Conservation (phyloP, 345 rosid genomes). For the Citrus reticulata region DNA sequence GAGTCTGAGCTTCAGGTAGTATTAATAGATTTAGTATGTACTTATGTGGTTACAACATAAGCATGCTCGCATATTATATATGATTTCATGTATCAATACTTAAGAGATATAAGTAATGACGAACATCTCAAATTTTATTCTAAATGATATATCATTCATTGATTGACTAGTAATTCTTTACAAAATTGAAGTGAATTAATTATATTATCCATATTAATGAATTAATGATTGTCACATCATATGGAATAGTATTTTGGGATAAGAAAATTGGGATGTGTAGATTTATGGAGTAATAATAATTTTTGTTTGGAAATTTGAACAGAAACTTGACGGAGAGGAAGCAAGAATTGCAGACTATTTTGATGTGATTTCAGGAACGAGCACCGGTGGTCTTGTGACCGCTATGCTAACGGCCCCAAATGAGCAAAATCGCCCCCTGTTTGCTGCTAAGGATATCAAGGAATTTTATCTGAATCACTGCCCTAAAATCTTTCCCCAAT, state of each 20-base stretch:
- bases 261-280: no score
- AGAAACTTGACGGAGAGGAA: slow-evolving; percentile 67
- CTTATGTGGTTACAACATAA: not conserved
- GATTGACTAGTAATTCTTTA: no score
- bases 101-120: no score
- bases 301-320: slow-evolving; percentile 1
- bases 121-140: no score
- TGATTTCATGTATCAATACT: not conserved
- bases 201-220: no score
- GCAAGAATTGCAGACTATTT: slow-evolving; percentile 74
- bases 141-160: no score
- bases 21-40: not conserved
- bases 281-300: not conserved
- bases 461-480: slow-evolving; percentile 46
- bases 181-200: no score
- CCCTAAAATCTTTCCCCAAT: slow-evolving; percentile 59
- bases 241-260: rapidly evolving
- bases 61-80: not conserved
- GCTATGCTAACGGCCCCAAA: slow-evolving; percentile 66
- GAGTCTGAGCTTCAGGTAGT: slow-evolving; percentile 74
- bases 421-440: slow-evolving; percentile 52
- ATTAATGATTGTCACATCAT: no score
- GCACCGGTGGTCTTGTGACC: slow-evolving; percentile 70
- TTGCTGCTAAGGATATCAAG: slow-evolving; percentile 61
- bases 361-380: slow-evolving; percentile 64